These are phyloP conservation scores for Pyrenophora seminiperda DNA, from an alignment of 2,329 filamentous ascomycete species.

Conservation along the genomic window DNA sequence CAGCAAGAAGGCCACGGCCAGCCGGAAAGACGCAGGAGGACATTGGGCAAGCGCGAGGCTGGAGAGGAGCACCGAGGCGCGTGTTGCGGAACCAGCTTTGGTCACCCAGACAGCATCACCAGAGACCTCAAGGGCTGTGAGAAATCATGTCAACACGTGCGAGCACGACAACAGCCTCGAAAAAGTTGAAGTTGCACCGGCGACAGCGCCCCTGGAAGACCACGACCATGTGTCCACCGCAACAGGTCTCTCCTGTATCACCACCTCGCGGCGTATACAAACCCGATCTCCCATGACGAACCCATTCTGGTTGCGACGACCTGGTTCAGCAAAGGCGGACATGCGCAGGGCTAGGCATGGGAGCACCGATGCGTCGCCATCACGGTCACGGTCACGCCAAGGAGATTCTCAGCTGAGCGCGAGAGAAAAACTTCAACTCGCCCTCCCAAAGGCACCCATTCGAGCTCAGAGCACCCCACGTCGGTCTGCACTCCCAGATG, in stretches of 20 bases:
- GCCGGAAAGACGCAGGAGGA: neutral
- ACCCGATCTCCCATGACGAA: constrained; percentile 21
- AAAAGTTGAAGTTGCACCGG: constrained; percentile 18
- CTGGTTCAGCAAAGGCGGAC: constrained; percentile 10
- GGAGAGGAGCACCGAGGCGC: neutral
- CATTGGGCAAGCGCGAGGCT: neutral
- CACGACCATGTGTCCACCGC: constrained; percentile 13
- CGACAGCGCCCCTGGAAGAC: constrained; percentile 23
- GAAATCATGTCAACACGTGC: neutral
- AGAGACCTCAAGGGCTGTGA: constrained; percentile 24
- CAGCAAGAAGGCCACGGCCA: neutral
- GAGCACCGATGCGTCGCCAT: constrained; percentile 29
- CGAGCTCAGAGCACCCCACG: constrained; percentile 4
- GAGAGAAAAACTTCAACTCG: constrained; percentile 19
- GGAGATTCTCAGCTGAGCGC: constrained; percentile 8
- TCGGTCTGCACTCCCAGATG: constrained; percentile 4
- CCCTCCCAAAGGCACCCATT: constrained; percentile 22
- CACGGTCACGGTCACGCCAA: constrained; percentile 19
- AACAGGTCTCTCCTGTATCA: constrained; percentile 27
- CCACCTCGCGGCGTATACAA: constrained; percentile 17
- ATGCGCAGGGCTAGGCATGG: constrained; percentile 13
- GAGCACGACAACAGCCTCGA: constrained; percentile 19
- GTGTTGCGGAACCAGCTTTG: neutral
- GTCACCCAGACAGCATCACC: constrained; percentile 20
- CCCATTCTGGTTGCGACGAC: constrained; percentile 33